Base-by-base conservation (phyloP, 805 yeast species). In the Sugiyamaella marilandica region DNA sequence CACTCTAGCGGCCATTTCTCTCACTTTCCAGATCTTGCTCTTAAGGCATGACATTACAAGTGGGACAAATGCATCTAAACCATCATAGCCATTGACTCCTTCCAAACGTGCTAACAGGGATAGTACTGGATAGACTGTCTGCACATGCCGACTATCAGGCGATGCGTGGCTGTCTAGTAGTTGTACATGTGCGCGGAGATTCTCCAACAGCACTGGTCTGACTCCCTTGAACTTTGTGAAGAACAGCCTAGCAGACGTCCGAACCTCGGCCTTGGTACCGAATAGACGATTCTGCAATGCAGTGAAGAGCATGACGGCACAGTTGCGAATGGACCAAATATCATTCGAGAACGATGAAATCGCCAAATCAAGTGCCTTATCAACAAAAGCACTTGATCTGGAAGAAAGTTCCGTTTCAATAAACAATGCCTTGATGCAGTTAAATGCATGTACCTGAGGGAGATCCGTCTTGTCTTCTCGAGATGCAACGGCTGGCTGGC, bases 391-490 rank as follows among this genome's bases (percentile, higher is more conserved):
- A 0, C 78, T 66, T 10, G 86, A 77, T 1, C 71, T 67, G 1
- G 71, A 75, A 0, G 88, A 71, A n/a, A 94, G 69, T 19, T 77
- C 71, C 0, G 91, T 75, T 53, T 91, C 97, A 19, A 77, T 78
- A 58, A 90, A 83, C 1, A 92, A 74, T 1, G 84, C 84, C 57
- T 80, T 82, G 52, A 94, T 79, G 64, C 95, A 85, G 64, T 92
- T 92, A 64, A 88, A 82, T 0, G 97, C 97, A 70, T 92, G 95
- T 0, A 92, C 96, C 63, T 91, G 97, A 0, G 98, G 94, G 13
- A 90, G 73, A 62, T 87, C 95, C 56, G 81, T 75, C 52, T 78
- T 83, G 47, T 71, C 71, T 41, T 75, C 82, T 10, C 74, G 79
- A 36, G 73, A 68, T 29, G 71, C 73, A 11, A 65, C 68, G 2